A percentile compares a stretch with the other conserved stretches of the same genome.
phyloP scores from a whole-genome alignment of 306 rosid genomes.

The Pueraria montana region DNA sequence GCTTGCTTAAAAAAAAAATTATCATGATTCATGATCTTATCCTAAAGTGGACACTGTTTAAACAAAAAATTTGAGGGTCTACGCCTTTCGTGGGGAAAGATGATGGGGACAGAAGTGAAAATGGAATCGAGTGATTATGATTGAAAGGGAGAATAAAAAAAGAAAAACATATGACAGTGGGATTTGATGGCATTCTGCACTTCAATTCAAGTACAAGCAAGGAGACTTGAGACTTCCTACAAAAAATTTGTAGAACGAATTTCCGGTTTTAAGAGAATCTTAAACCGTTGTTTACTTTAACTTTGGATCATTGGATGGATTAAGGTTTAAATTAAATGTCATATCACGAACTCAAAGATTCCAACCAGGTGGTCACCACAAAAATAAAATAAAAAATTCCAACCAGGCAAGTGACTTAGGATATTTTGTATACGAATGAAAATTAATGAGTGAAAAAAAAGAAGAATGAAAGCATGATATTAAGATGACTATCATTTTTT shows the following conservation, averaged over 20 bases:
- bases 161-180: neutral
- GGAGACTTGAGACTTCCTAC: neutral
- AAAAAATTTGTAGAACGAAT: neutral
- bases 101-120: neutral
- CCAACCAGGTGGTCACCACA: too few species aligned
- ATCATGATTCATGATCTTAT: slow-evolving; percentile 6
- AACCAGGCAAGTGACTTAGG: neutral
- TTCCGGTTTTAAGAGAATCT: neutral
- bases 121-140: slow-evolving; percentile 23
- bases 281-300: neutral
- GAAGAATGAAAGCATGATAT: neutral
- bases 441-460: neutral
- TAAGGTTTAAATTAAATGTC: slow-evolving; percentile 1
- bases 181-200: neutral
- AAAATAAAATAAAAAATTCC: too few species aligned
- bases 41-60: neutral
- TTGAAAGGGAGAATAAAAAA: slow-evolving; percentile 15
- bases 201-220: neutral
- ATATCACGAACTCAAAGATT: slow-evolving; percentile 5
- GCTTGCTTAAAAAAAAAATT: neutral
- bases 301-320: neutral
- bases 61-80: neutral
- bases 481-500: neutral
- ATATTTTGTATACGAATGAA: neutral
- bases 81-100: neutral